Conservation (phyloP, 176 grass and related monocot genomes). For the Urochloa ruziziensis region DNA sequence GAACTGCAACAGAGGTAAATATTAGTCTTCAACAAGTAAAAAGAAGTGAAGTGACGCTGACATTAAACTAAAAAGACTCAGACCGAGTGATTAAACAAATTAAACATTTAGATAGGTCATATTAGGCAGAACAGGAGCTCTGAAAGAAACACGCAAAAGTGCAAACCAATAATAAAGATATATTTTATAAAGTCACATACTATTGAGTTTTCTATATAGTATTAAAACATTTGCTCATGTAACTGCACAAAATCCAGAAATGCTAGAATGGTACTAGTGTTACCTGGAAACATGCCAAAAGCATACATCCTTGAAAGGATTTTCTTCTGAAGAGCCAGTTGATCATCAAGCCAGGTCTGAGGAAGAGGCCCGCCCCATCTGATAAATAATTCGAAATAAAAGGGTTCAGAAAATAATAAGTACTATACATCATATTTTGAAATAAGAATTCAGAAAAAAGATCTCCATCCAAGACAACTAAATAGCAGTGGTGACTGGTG, state of each 20-base stretch:
- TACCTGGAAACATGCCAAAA: conserved; percentile 75
- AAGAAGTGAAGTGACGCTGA: not conserved
- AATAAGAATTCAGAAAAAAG: not conserved
- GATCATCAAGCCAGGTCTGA: conserved; percentile 73
- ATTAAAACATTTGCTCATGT: not conserved
- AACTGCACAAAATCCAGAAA: not conserved
- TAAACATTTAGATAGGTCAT: not conserved
- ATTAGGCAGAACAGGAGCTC: not conserved
- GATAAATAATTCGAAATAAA: conserved; percentile 6
- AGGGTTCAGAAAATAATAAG: not conserved
- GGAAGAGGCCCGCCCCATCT: conserved; percentile 79
- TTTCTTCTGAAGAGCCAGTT: conserved; percentile 75
- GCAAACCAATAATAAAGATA: not conserved
- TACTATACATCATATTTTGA: not conserved
- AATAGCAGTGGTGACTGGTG: not conserved
- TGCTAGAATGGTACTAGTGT: not conserved
- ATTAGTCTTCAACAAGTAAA: conserved; percentile 7
- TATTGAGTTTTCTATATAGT: not conserved
- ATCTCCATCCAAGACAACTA: not conserved
- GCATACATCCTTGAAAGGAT: conserved; percentile 71
- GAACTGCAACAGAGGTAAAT: conserved; percentile 47
- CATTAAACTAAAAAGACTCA: not conserved
- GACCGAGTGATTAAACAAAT: not conserved
- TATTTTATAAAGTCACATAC: not conserved
- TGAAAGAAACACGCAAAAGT: not conserved